phyloP scores from a whole-genome alignment of 83 land plant species.

The Diphasiastrum complanatum region DNA sequence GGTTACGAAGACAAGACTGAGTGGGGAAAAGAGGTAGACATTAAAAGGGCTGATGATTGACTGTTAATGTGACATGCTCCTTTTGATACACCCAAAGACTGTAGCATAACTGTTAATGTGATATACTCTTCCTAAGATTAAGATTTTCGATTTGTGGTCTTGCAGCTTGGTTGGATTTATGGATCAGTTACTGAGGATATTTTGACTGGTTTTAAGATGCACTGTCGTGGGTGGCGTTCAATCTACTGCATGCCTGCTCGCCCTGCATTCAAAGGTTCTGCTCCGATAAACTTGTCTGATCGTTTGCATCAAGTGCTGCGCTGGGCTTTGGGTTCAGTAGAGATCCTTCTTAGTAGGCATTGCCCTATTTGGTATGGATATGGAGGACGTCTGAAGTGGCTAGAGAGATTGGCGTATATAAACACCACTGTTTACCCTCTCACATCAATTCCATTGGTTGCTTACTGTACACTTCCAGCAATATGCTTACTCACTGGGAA shows the following conservation, averaged over 20 bases:
- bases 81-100: too few species aligned
- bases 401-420: conserved; percentile 10
- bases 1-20: conserved; percentile 73
- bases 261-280: conserved; percentile 21
- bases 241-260: conserved; percentile 17
- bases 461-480: conserved; percentile 17
- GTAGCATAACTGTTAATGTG: too few species aligned
- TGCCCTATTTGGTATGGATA: conserved; percentile 17
- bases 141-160: neutral
- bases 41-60: too few species aligned
- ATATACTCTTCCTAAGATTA: neutral
- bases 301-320: conserved; percentile 17
- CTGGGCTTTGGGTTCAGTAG: too few species aligned
- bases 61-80: too few species aligned
- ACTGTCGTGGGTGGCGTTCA: conserved; percentile 8
- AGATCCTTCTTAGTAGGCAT: conserved; percentile 16
- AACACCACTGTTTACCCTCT: conserved; percentile 14
- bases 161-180: conserved; percentile 7
- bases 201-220: conserved; percentile 17
- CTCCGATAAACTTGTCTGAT: conserved; percentile 6
- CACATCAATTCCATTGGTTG: conserved; percentile 8
- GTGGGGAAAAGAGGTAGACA: conserved; percentile 77
- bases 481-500: conserved; percentile 9
- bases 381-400: conserved; percentile 1
- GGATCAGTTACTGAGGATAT: too few species aligned